These are phyloP conservation scores for Citropsis articulata DNA, from an alignment of 345 rosid genomes.

Conservation along the genomic window DNA sequence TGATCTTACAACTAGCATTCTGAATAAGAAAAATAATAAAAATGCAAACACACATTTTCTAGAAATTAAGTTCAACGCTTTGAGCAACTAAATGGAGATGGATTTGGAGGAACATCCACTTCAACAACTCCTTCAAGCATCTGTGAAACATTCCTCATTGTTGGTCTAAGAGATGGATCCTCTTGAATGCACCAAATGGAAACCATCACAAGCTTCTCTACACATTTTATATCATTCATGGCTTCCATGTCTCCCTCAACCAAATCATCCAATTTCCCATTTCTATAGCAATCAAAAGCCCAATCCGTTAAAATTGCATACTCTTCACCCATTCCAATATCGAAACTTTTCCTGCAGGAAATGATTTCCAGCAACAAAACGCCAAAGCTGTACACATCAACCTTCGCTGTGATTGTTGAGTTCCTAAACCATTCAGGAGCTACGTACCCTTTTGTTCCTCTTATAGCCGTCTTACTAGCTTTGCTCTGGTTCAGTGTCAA, in stretches of 20 bases:
- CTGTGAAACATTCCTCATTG: conserved; percentile 45
- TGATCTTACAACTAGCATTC: too few relatives aligned
- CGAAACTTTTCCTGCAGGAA: background rate
- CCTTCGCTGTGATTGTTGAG: background rate
- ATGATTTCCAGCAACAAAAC: background rate
- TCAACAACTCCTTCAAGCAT: conserved; percentile 53
- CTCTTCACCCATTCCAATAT: background rate
- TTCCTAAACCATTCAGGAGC: background rate
- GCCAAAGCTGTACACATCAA: background rate
- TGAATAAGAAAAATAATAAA: too few relatives aligned
- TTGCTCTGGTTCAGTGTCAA: background rate
- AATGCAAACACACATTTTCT: too few relatives aligned
- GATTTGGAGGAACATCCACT: background rate
- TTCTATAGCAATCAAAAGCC: conserved; percentile 44
- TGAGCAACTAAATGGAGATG: too few relatives aligned
- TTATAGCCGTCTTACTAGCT: background rate
- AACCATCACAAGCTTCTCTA: conserved; percentile 36
- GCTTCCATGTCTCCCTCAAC: conserved; percentile 6
- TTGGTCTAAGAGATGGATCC: conserved; percentile 44
- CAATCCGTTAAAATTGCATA: conserved; percentile 24
- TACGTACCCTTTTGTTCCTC: background rate
- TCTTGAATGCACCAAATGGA: conserved; percentile 62
- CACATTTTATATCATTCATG: conserved; percentile 14
- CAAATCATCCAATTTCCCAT: conserved; percentile 19
- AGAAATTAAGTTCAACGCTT: too few relatives aligned